phyloP scores from a whole-genome alignment of 257 asterid species.

The Solanum pennellii region DNA sequence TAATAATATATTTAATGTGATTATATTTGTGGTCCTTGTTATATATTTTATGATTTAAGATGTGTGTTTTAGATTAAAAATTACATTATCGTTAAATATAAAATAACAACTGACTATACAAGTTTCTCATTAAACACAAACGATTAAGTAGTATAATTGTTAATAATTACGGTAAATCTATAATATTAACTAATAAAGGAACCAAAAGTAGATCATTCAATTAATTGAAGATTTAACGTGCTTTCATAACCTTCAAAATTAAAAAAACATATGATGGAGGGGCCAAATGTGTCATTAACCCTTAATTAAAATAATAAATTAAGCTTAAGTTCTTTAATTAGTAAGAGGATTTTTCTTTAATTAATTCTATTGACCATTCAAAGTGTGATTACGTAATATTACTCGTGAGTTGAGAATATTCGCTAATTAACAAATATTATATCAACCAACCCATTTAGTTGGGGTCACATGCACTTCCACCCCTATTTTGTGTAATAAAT shows the following conservation, averaged over 20 bases:
- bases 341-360: background rate
- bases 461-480: background rate
- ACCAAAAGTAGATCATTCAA: background rate
- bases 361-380: background rate
- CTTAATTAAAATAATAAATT: background rate
- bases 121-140: too few relatives aligned
- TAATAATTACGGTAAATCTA: too few relatives aligned
- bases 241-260: too few relatives aligned
- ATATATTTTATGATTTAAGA: too few relatives aligned
- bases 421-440: too few relatives aligned
- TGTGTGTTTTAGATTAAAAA: too few relatives aligned
- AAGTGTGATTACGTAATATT: background rate
- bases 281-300: background rate
- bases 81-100: too few relatives aligned
- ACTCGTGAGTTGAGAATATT: background rate
- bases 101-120: too few relatives aligned
- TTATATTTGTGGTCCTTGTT: background rate
- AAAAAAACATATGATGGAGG: too few relatives aligned
- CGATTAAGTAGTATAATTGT: background rate
- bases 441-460: too few relatives aligned
- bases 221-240: background rate
- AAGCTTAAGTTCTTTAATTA: background rate
- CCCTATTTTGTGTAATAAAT: background rate
- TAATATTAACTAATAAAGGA: background rate
- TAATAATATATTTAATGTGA: too few relatives aligned